Evolutionary conservation across 192 early-diverging fungal species (phyloP).

Genomic region (Pecoramyces ruminantium): DNA sequence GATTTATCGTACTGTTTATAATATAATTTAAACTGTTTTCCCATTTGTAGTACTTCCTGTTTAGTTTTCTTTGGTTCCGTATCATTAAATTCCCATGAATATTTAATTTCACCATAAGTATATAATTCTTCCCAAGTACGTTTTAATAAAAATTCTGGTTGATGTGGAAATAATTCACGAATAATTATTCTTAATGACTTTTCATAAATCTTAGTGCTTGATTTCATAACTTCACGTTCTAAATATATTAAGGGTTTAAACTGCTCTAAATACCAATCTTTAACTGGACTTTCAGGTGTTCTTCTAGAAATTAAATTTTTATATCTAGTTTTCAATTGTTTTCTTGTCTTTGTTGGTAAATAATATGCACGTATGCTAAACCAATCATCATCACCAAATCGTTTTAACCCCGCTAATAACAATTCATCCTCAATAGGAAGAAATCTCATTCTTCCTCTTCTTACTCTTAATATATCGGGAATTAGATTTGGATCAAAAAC

Average conservation of each 20-base stretch:
- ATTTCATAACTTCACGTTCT: slow-evolving; percentile 11
- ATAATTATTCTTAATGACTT: not conserved
- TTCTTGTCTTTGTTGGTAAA: slow-evolving; percentile 25
- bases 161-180: not conserved
- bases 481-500: slow-evolving; percentile 1
- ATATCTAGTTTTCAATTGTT: slow-evolving; percentile 26
- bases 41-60: not conserved
- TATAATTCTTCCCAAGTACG: not conserved
- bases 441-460: slow-evolving; percentile 27
- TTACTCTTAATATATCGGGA: slow-evolving; percentile 18
- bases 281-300: slow-evolving; percentile 17
- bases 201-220: not conserved
- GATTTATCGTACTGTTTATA: not conserved
- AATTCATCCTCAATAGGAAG: slow-evolving; percentile 20
- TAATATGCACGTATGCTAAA: slow-evolving; percentile 21
- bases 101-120: not conserved
- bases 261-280: slow-evolving; percentile 14
- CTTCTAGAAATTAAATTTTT: slow-evolving; percentile 19
- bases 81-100: not conserved
- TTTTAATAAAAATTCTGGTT: not conserved
- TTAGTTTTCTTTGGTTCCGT: not conserved
- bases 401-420: slow-evolving; percentile 16
- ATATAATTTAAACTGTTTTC: not conserved
- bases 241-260: slow-evolving; percentile 26
- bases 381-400: slow-evolving; percentile 25